Conservation (phyloP, 2,329 filamentous ascomycete genomes). For the Aspergillus sp. region DNA sequence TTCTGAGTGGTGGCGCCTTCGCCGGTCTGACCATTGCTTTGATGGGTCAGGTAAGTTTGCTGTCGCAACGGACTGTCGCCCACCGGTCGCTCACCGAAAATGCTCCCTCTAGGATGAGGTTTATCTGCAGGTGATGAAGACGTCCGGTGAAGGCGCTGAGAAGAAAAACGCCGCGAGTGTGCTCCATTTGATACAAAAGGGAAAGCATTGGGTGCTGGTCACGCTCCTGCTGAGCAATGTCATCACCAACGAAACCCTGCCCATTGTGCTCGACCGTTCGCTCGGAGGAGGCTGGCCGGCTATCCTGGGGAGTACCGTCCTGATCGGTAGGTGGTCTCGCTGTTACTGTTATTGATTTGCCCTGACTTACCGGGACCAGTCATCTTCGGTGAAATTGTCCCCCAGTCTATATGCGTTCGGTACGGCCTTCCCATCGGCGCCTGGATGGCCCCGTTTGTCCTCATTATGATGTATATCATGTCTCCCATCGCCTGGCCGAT, state of each 20-base stretch:
- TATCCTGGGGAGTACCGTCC: slow-evolving; percentile 80
- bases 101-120: slow-evolving; percentile 64
- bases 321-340: slow-evolving; percentile 62
- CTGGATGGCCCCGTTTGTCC: slow-evolving; percentile 81
- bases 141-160: slow-evolving; percentile 75
- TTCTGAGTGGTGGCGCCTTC: slow-evolving; percentile 83
- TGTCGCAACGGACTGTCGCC: background rate
- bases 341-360: background rate
- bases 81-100: background rate
- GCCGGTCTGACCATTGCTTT: slow-evolving; percentile 69
- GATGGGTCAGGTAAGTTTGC: slow-evolving; percentile 49
- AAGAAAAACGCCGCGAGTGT: slow-evolving; percentile 77
- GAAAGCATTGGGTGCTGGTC: slow-evolving; percentile 97
- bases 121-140: slow-evolving; percentile 87
- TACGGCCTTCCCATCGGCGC: slow-evolving; percentile 93
- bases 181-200: slow-evolving; percentile 66
- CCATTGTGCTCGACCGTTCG: slow-evolving; percentile 88
- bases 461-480: slow-evolving; percentile 84
- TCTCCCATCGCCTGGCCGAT: slow-evolving; percentile 87
- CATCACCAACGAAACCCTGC: slow-evolving; percentile 93
- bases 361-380: slow-evolving; percentile 45
- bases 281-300: slow-evolving; percentile 91
- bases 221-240: slow-evolving; percentile 91
- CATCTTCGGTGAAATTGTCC: slow-evolving; percentile 94
- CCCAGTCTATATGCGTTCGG: slow-evolving; percentile 91